Conservation (phyloP, 371 early-diverging fungal genomes). For the Rhizomucor pusillus region DNA sequence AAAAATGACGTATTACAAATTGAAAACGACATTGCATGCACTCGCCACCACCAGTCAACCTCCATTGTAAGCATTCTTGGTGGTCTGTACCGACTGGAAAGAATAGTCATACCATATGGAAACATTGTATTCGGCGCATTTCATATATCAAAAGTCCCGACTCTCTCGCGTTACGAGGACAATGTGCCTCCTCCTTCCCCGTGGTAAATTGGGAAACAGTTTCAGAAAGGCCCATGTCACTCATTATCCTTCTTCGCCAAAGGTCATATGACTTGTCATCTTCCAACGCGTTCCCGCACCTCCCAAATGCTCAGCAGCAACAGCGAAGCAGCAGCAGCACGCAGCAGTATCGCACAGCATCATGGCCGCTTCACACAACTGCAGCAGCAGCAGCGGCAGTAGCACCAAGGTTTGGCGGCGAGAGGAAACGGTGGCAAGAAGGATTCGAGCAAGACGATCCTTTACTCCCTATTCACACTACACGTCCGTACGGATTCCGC, state of each 20-base stretch:
- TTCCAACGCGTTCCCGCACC: background rate
- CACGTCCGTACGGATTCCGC: background rate
- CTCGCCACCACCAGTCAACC: slow-evolving; percentile 28
- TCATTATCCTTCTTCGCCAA: slow-evolving; percentile 8
- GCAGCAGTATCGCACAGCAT: too few species aligned
- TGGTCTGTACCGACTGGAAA: slow-evolving; percentile 23
- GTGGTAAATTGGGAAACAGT: background rate
- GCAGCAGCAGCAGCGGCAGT: background rate
- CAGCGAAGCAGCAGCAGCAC: too few species aligned
- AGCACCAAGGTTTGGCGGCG: background rate
- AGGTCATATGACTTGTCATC: slow-evolving; percentile 9
- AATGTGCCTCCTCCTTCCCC: background rate
- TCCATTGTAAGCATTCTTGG: slow-evolving; percentile 12
- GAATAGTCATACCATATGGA: slow-evolving; percentile 36
- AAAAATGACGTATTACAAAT: background rate
- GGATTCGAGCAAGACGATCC: too few species aligned
- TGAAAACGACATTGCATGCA: slow-evolving; percentile 16
- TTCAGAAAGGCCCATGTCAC: too few species aligned
- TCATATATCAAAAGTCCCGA: slow-evolving; percentile 15
- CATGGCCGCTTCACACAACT: background rate
- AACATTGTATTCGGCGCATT: slow-evolving; percentile 26
- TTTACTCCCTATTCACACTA: background rate
- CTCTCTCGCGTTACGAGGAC: background rate
- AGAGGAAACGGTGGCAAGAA: too few species aligned
- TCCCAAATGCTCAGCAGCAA: background rate